phyloP scores from a whole-genome alignment of 257 asterid species.

The Ilex asprella region DNA sequence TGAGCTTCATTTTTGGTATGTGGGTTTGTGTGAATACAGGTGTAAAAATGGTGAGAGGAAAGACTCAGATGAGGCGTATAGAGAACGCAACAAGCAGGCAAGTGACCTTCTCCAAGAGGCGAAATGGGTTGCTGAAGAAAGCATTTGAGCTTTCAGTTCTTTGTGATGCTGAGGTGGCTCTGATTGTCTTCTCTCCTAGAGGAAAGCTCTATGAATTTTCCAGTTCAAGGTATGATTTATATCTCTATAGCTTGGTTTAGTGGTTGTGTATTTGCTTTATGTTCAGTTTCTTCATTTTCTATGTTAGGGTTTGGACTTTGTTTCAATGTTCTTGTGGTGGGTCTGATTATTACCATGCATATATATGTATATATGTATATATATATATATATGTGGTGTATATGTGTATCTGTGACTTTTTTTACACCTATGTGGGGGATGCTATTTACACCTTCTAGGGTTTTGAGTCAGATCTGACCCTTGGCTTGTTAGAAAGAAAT shows the following conservation, averaged over 20 bases:
- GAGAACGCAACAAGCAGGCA: constrained; percentile 92
- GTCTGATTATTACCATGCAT: too few species aligned
- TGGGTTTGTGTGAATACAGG: neutral
- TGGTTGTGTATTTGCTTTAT: too few species aligned
- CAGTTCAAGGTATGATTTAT: constrained; percentile 53
- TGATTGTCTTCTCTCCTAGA: constrained; percentile 73
- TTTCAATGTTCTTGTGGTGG: too few species aligned
- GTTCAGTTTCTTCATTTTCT: too few species aligned
- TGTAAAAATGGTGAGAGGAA: constrained; percentile 76
- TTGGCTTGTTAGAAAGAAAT: too few species aligned
- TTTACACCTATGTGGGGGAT: too few species aligned
- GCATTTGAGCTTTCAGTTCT: constrained; percentile 87
- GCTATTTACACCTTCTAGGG: too few species aligned
- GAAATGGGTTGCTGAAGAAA: constrained; percentile 77
- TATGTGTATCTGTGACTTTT: too few species aligned
- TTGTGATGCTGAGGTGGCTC: constrained; percentile 84
- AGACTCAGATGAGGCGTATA: constrained; percentile 89
- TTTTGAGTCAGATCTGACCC: too few species aligned
- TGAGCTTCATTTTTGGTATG: neutral
- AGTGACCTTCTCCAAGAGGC: constrained; percentile 87
- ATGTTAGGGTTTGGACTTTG: too few species aligned
- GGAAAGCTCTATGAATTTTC: constrained; percentile 78
- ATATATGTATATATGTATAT: too few species aligned
- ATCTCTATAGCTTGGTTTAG: neutral
- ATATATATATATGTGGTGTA: too few species aligned